Evolutionary conservation across 2,329 filamentous ascomycete genomes (phyloP).

Genomic region (Biscogniauxia marginata): DNA sequence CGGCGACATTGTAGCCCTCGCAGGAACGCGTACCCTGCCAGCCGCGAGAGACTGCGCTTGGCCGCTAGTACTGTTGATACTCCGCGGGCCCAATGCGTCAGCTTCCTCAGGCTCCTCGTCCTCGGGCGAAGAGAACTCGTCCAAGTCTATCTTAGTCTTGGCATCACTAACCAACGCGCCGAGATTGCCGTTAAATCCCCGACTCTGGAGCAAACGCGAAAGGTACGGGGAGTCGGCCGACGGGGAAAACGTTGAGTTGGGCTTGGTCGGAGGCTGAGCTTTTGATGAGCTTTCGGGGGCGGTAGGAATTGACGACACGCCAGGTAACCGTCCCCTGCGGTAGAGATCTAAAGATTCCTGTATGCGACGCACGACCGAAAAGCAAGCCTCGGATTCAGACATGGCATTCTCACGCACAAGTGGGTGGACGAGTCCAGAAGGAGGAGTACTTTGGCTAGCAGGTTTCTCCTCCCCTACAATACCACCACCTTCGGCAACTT

Average conservation of each 20-base stretch:
- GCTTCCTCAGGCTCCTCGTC: conserved; percentile 54
- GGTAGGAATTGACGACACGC: conserved; percentile 45
- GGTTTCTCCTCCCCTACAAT: conserved; percentile 45
- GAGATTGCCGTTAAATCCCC: conserved; percentile 61
- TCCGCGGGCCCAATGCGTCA: conserved; percentile 41
- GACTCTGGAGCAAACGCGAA: conserved; percentile 61
- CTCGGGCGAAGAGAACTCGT: conserved; percentile 49
- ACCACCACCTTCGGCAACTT: conserved; percentile 59
- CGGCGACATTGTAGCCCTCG: conserved; percentile 55
- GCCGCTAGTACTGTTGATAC: conserved; percentile 40
- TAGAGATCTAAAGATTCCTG: conserved; percentile 53
- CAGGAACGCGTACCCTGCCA: conserved; percentile 55
- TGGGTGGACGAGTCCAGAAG: conserved; percentile 59
- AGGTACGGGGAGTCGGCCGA: conserved; percentile 64
- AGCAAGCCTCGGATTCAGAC: conserved; percentile 52
- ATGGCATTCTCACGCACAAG: conserved; percentile 57
- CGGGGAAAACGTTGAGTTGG: conserved; percentile 45
- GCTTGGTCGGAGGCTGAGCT: conserved; percentile 22
- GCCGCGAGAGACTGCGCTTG: conserved; percentile 31
- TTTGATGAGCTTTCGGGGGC: conserved; percentile 22
- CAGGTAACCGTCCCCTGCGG: conserved; percentile 50
- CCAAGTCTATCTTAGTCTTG: conserved; percentile 51
- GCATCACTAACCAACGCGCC: conserved; percentile 57
- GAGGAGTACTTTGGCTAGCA: conserved; percentile 20
- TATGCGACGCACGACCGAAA: conserved; percentile 50